phyloP scores from a whole-genome alignment of 176 grass and related monocot genomes.

The Hyparrhenia diplandra region DNA sequence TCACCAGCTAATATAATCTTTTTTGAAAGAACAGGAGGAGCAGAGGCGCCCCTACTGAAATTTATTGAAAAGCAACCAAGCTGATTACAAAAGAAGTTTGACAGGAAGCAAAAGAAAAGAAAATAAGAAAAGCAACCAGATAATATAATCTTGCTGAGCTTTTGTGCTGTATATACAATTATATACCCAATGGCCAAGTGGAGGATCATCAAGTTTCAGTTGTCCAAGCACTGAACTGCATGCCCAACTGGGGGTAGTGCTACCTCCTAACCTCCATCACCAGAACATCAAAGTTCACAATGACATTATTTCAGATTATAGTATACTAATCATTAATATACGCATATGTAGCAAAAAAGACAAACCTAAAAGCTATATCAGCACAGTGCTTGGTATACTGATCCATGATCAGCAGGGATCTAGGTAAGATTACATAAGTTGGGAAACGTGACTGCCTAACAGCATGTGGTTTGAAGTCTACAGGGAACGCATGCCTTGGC shows the following conservation, averaged over 20 bases:
- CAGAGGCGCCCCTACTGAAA: too few relatives aligned
- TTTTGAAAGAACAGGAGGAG: too few relatives aligned
- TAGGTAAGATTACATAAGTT: background rate
- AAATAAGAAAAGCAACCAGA: too few relatives aligned
- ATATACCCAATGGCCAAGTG: too few relatives aligned
- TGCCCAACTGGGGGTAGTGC: background rate
- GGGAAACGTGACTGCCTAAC: slow-evolving; percentile 1
- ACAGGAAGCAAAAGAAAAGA: too few relatives aligned
- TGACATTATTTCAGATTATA: background rate
- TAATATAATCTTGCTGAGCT: background rate
- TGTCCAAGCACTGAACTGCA: background rate
- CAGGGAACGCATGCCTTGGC: background rate
- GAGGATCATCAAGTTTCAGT: background rate
- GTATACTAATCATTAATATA: background rate
- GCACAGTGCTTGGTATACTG: background rate
- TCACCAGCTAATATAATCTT: background rate
- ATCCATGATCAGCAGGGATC: background rate
- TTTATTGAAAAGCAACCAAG: too few relatives aligned
- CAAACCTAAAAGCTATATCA: background rate
- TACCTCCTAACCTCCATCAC: background rate
- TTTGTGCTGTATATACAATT: background rate
- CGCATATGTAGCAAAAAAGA: background rate
- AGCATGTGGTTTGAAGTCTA: background rate
- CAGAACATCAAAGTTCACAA: background rate
- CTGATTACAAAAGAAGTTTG: too few relatives aligned